Conservation (phyloP, 2,329 filamentous ascomycete species). For the Penicillium sp. region DNA sequence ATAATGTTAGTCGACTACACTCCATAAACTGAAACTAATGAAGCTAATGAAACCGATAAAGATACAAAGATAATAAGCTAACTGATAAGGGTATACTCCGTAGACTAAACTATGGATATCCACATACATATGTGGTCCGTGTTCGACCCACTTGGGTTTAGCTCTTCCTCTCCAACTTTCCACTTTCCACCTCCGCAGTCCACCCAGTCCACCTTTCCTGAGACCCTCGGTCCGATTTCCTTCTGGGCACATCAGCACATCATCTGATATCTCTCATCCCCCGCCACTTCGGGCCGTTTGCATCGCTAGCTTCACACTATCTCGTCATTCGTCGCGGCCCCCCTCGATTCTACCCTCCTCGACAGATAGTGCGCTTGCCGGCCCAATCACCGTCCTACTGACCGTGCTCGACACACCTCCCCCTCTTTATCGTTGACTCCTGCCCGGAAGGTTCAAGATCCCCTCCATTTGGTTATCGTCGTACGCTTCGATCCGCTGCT, state of each 20-base stretch:
- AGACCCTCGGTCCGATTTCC: constrained; percentile 6
- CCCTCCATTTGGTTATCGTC: constrained; percentile 13
- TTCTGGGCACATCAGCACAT: constrained; percentile 7
- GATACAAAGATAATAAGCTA: no score
- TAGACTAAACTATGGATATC: no score
- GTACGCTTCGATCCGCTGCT: constrained; percentile 11
- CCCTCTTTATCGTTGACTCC: constrained; percentile 9
- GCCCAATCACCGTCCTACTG: constrained; percentile 18
- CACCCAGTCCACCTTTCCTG: neutral
- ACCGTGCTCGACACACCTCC: constrained; percentile 7
- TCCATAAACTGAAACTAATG: no score
- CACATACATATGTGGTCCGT: constrained; percentile 3
- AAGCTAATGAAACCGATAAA: no score
- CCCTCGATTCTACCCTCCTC: constrained; percentile 10
- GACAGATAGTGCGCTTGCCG: constrained; percentile 20
- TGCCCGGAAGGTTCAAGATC: constrained; percentile 17
- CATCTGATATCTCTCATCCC: constrained; percentile 20
- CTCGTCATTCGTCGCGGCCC: constrained; percentile 18
- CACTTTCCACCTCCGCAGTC: neutral
- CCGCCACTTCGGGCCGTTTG: constrained; percentile 19
- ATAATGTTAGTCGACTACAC: no score
- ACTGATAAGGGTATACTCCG: no score
- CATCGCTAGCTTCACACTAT: constrained; percentile 25
- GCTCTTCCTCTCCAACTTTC: constrained; percentile 1
- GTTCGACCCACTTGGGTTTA: constrained; percentile 2